Evolutionary conservation across 352 stramenopile species (phyloP).

Genomic region (Blastocystis sp.): DNA sequence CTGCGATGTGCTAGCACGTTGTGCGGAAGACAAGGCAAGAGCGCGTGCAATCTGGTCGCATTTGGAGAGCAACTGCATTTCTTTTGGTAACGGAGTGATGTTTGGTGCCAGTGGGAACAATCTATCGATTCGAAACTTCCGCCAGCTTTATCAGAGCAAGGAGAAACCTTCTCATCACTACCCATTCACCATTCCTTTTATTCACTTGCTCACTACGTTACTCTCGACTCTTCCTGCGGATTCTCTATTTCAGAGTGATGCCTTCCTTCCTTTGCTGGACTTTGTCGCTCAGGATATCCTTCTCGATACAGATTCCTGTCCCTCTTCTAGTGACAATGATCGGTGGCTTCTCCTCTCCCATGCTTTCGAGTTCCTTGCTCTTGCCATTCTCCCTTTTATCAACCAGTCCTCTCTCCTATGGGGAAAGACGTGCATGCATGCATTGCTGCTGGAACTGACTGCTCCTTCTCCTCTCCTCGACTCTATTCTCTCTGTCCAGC

Average conservation of each 20-base stretch:
- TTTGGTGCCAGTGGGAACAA: neutral
- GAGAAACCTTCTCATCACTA: neutral
- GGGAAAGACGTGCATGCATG: neutral
- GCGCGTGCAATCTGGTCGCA: neutral
- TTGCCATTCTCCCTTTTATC: neutral
- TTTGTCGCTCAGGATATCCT: slow-evolving; percentile 2
- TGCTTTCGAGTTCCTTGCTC: neutral
- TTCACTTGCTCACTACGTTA: neutral
- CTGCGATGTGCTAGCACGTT: neutral
- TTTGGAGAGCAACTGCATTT: neutral
- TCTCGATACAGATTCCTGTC: neutral
- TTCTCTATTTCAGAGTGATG: neutral
- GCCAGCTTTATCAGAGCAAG: neutral
- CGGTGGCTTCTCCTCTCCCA: neutral
- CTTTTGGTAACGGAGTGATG: neutral
- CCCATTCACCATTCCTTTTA: neutral
- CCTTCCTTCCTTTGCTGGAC: neutral
- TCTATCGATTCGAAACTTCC: neutral
- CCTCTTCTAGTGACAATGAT: neutral
- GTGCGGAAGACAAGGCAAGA: neutral
- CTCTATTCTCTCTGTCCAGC: neutral
- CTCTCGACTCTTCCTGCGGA: neutral
- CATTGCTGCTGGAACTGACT: neutral
- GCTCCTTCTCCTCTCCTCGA: neutral
- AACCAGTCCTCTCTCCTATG: neutral